Conservation (phyloP, 2,329 filamentous ascomycete species). For the Cylindrodendrum hubeiense region DNA sequence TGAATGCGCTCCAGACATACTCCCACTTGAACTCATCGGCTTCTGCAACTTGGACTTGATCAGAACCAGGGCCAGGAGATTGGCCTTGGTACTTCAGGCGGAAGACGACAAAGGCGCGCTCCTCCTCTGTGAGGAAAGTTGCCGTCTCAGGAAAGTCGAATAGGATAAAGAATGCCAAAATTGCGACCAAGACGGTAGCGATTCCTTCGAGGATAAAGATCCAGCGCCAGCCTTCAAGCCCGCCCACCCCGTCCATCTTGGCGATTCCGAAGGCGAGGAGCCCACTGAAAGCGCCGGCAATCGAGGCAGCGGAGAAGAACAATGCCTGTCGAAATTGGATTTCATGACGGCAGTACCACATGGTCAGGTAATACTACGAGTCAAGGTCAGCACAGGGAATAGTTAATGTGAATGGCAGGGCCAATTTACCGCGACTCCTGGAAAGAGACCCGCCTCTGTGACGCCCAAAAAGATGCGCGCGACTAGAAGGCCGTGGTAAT, state of each 20-base stretch:
- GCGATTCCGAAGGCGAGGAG: slow-evolving; percentile 77
- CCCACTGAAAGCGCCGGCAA: slow-evolving; percentile 83
- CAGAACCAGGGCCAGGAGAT: slow-evolving; percentile 27
- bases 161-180: slow-evolving; percentile 77
- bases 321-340: slow-evolving; percentile 72
- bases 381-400: neutral
- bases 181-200: slow-evolving; percentile 75
- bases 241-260: slow-evolving; percentile 75
- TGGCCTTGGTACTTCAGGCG: slow-evolving; percentile 76
- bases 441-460: slow-evolving; percentile 76
- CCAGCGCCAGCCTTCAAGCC: slow-evolving; percentile 72
- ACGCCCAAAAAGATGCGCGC: slow-evolving; percentile 72
- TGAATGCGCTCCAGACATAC: slow-evolving; percentile 79
- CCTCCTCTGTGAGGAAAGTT: slow-evolving; percentile 77
- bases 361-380: slow-evolving; percentile 63
- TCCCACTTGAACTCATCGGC: slow-evolving; percentile 81
- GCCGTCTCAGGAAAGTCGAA: slow-evolving; percentile 87
- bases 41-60: slow-evolving; percentile 61
- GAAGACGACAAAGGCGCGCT: slow-evolving; percentile 77
- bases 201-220: slow-evolving; percentile 80
- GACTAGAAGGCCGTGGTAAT: slow-evolving; percentile 60
- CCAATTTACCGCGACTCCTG: slow-evolving; percentile 65
- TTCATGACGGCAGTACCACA: slow-evolving; percentile 71
- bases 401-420: neutral
- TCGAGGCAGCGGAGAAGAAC: slow-evolving; percentile 85